These are phyloP conservation scores for Cucumis hystrix DNA, from an alignment of 306 rosid species.

Conservation along the genomic window DNA sequence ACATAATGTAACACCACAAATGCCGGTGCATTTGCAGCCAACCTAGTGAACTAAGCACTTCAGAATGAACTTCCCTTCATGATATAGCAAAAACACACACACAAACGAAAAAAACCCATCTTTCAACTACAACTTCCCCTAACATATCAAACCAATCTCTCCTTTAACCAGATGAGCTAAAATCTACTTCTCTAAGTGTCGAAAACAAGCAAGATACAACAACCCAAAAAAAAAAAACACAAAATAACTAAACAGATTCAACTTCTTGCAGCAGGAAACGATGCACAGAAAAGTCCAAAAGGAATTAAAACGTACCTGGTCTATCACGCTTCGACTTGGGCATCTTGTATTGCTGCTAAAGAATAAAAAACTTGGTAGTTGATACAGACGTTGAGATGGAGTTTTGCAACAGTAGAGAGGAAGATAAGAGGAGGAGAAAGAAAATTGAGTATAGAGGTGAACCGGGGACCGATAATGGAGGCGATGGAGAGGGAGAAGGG, in stretches of 20 bases:
- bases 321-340: conserved; percentile 9
- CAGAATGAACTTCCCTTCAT: neutral
- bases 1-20: too few relatives aligned
- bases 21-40: too few relatives aligned
- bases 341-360: neutral
- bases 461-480: too few relatives aligned
- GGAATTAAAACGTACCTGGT: neutral
- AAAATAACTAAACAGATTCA: neutral
- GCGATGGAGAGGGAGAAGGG: too few relatives aligned
- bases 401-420: too few relatives aligned
- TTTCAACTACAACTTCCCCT: neutral
- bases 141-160: neutral
- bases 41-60: too few relatives aligned
- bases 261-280: neutral
- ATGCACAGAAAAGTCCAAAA: too few relatives aligned
- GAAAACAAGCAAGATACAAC: neutral
- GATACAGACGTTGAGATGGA: too few relatives aligned
- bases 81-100: neutral
- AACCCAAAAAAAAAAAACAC: neutral
- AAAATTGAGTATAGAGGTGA: too few relatives aligned
- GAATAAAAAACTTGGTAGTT: neutral
- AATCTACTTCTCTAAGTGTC: neutral
- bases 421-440: too few relatives aligned
- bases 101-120: neutral
- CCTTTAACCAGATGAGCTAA: neutral